Conservation (phyloP, 2,329 filamentous ascomycete species). For the Fusarium duplospermum region DNA sequence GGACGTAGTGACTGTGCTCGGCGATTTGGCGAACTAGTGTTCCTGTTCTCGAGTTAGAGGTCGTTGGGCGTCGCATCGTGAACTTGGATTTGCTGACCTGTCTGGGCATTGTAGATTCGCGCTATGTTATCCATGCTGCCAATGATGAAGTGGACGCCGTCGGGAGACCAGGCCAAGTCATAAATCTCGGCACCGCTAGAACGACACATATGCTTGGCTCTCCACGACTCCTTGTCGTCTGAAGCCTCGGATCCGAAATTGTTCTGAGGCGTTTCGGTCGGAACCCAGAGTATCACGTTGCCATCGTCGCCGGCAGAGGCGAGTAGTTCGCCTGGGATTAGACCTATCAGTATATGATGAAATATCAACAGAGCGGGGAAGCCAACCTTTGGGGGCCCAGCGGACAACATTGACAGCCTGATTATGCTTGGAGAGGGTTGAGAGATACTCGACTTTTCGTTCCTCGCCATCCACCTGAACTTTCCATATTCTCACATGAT, state of each 20-base stretch:
- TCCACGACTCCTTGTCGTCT: conserved; percentile 97
- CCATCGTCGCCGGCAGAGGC: conserved; percentile 97
- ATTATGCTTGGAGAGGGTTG: conserved; percentile 91
- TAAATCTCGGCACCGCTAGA: conserved; percentile 97
- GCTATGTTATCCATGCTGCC: conserved; percentile 99
- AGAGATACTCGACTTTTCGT: conserved; percentile 89
- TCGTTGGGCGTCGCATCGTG: not conserved
- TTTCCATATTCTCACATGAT: conserved; percentile 96
- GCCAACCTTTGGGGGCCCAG: conserved; percentile 90
- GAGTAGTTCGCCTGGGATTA: conserved; percentile 80
- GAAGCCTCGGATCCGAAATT: conserved; percentile 83
- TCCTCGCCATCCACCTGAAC: conserved; percentile 87
- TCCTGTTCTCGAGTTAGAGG: conserved; percentile 49
- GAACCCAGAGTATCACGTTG: conserved; percentile 96
- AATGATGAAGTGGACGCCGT: conserved; percentile 94
- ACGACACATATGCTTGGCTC: conserved; percentile 97
- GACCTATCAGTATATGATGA: conserved; percentile 28
- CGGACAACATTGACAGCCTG: conserved; percentile 98
- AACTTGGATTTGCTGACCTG: conserved; percentile 67
- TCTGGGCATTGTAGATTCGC: conserved; percentile 93
- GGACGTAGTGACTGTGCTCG: conserved; percentile 97
- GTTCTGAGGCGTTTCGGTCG: conserved; percentile 78
- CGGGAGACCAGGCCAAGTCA: conserved; percentile 98
- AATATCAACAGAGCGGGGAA: not conserved
- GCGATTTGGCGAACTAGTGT: conserved; percentile 89